A percentile compares a stretch with the other conserved stretches of the same genome.
Conservation (phyloP, 177 flowering plant species). For the Vitis hybrid region DNA sequence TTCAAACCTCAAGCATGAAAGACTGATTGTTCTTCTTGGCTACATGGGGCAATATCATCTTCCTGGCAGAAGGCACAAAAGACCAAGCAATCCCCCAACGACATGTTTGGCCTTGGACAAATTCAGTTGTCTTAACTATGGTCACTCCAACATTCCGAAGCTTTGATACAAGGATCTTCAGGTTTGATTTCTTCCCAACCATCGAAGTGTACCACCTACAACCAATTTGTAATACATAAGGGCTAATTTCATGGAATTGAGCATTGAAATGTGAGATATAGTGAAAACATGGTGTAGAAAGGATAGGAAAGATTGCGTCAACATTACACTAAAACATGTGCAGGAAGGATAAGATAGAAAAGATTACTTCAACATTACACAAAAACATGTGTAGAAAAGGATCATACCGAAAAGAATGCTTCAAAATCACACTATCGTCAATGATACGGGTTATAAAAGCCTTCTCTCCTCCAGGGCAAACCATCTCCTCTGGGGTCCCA, state of each 20-base stretch:
- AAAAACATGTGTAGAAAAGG: background rate
- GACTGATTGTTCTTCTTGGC: slow-evolving; percentile 46
- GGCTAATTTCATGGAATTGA: background rate
- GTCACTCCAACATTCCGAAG: slow-evolving; percentile 77
- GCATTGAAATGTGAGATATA: too few relatives aligned
- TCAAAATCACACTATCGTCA: slow-evolving; percentile 73
- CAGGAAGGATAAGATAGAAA: too few relatives aligned
- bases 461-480: slow-evolving; percentile 87
- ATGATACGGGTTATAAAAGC: slow-evolving; percentile 82
- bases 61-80: slow-evolving; percentile 60
- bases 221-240: background rate
- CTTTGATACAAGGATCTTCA: slow-evolving; percentile 59
- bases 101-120: slow-evolving; percentile 89
- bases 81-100: slow-evolving; percentile 99
- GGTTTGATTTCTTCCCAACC: slow-evolving; percentile 83
- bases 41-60: slow-evolving; percentile 37
- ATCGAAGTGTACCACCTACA: slow-evolving; percentile 93
- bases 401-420: slow-evolving; percentile 67
- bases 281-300: too few relatives aligned
- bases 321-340: too few relatives aligned
- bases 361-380: too few relatives aligned
- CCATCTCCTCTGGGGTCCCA: slow-evolving; percentile 89
- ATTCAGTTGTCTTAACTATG: slow-evolving; percentile 86
- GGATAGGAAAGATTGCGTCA: too few relatives aligned
- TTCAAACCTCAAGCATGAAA: slow-evolving; percentile 84